Conservation (phyloP, 1,284 basidiomycete species). For the Uromyces viciae-fabae region DNA sequence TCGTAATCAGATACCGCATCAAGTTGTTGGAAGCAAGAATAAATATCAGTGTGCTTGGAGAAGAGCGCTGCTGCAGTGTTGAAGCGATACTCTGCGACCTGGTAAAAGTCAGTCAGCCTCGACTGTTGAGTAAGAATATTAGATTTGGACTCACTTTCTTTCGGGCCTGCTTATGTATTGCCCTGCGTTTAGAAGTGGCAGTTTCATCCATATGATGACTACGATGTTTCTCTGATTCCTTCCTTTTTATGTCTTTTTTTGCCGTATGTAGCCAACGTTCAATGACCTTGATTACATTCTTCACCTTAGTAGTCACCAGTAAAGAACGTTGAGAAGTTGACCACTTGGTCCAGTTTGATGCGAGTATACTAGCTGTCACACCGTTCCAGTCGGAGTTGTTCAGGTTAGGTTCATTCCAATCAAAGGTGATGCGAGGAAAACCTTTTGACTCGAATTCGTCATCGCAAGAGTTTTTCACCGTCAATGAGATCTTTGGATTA, state of each 20-base stretch:
- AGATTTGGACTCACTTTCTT: background rate
- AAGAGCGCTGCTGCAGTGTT: background rate
- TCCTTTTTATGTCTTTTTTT: background rate
- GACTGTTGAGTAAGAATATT: too few species aligned
- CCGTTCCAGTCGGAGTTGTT: background rate
- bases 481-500: background rate
- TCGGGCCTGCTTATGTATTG: background rate
- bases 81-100: background rate
- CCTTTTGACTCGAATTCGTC: background rate
- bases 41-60: background rate
- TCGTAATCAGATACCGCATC: background rate
- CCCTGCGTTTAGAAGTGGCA: background rate
- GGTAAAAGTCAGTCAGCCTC: background rate
- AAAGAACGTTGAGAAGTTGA: background rate
- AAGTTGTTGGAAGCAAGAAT: background rate
- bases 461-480: constrained; percentile 7
- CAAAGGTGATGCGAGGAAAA: background rate
- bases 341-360: constrained; percentile 1
- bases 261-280: background rate
- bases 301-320: background rate
- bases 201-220: background rate
- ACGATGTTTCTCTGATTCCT: background rate
- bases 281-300: background rate
- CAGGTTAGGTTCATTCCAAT: background rate
- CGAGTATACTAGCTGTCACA: background rate